A percentile compares a stretch with the other conserved stretches of the same genome.
Evolutionary conservation across 129 eudicot species (phyloP).

Genomic region (Cynara cardunculus): DNA sequence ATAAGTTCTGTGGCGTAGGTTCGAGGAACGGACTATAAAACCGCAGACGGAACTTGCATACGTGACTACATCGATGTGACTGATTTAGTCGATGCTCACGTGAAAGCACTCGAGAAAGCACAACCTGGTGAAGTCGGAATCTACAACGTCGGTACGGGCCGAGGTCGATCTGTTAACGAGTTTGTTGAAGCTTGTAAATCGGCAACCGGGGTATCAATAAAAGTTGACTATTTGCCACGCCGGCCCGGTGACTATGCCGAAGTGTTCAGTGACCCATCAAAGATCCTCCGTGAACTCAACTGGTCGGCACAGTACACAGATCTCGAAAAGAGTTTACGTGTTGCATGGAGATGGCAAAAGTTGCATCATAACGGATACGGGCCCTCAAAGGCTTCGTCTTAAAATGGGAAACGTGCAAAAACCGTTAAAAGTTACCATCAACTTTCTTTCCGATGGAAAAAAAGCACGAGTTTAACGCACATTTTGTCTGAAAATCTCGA

Average conservation of each 20-base stretch:
- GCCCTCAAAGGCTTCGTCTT: slow-evolving; percentile 13
- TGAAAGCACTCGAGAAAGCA: slow-evolving; percentile 82
- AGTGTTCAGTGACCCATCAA: slow-evolving; percentile 85
- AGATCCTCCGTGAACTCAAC: slow-evolving; percentile 61
- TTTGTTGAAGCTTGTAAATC: slow-evolving; percentile 90
- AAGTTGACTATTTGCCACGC: slow-evolving; percentile 72
- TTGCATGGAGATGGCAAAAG: slow-evolving; percentile 96
- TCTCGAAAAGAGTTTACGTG: slow-evolving; percentile 63
- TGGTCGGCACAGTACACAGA: slow-evolving; percentile 71
- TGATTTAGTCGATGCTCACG: slow-evolving; percentile 91
- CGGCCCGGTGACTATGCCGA: slow-evolving; percentile 95
- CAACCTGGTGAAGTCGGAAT: slow-evolving; percentile 76
- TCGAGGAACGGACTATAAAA: slow-evolving; percentile 76
- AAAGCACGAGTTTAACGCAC: background rate
- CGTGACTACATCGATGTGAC: slow-evolving; percentile 93
- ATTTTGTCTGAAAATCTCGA: background rate
- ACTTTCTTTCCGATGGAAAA: background rate
- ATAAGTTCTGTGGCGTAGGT: slow-evolving; percentile 39
- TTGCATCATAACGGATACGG: slow-evolving; percentile 51
- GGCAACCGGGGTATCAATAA: slow-evolving; percentile 70
- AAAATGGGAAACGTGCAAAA: background rate
- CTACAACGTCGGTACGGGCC: slow-evolving; percentile 92
- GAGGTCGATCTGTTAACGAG: slow-evolving; percentile 82
- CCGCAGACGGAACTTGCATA: slow-evolving; percentile 84
- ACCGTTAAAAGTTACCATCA: background rate